Evolutionary conservation across 2,329 filamentous ascomycete genomes (phyloP), one percentile per base, ranked within the genome.

Genomic region (Sclerotinia nivalis): DNA sequence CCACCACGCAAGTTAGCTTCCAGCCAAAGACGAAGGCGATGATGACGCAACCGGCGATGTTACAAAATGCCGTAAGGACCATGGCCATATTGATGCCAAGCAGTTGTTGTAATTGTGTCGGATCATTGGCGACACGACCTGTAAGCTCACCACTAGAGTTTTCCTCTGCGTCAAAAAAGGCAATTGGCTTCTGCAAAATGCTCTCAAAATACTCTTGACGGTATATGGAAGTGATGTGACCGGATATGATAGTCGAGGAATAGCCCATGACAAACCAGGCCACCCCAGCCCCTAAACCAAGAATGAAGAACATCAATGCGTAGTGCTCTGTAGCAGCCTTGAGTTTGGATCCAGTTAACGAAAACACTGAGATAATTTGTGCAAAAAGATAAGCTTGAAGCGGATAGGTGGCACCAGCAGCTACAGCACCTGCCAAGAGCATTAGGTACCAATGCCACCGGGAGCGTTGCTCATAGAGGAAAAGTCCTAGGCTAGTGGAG

Each of bases 21-120:
- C 92, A 94, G 1, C 90, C 89, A 77, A 90, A 93, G 5, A 85
- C 82, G 75, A 92, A 93, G 1, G 89, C 84, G 66, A 94, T 90
- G 56, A 85, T 81, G 20, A 92, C 80, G 10, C 86, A 87, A 0
- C 90, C 91, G 12, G 87, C 75, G 4, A 94, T 79, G 62, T 87
- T 90, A 76, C 92, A 89, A 31, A 90, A 76, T 12, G 89, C 87
- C 28, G 89, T 86, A 71, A 83, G 83, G 2, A 87, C 84, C 73
- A 91, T 83, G 2, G 88, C 82, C 76, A 79, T 77, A 45, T 83
- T 85, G 0, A 81, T 74, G 0, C 84, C 83, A 25, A 87, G 77
- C 4, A 86, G 75, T 70, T 87, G 84, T 74, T 83, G 81, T 0
- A 87, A 73, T 37, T 83, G 80, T 18, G 83, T 84, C 3, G 85